These are phyloP conservation scores for Aquilaria agallochum DNA, from an alignment of 441 rosid species.

Conservation along the genomic window DNA sequence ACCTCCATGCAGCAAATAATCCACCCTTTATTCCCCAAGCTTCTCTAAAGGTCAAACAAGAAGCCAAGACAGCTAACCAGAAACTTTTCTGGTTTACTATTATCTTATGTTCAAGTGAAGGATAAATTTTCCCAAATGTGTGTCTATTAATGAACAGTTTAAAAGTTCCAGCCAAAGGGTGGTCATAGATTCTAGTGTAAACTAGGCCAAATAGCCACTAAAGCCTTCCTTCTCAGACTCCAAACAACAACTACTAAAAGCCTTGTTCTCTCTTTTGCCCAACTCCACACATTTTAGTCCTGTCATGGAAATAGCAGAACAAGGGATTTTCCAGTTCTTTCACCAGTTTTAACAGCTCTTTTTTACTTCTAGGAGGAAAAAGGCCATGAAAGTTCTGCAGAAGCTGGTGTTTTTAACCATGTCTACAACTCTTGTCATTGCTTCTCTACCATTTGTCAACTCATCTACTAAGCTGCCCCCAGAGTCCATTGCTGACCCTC, in stretches of 20 bases:
- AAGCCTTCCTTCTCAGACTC: slow-evolving; percentile 5
- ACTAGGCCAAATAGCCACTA: background rate
- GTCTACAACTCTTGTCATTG: slow-evolving; percentile 10
- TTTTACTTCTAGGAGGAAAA: background rate
- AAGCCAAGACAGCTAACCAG: slow-evolving; percentile 5
- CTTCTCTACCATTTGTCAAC: slow-evolving; percentile 21
- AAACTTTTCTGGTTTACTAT: slow-evolving; percentile 9
- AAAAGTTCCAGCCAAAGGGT: background rate
- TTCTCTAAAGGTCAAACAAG: slow-evolving; percentile 6
- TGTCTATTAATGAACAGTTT: no score
- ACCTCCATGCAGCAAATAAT: slow-evolving; percentile 22
- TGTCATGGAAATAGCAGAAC: background rate
- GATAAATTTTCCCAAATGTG: background rate
- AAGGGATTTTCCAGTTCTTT: background rate
- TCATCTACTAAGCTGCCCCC: slow-evolving; percentile 23
- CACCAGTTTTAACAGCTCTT: background rate
- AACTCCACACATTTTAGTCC: background rate
- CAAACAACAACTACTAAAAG: slow-evolving; percentile 1
- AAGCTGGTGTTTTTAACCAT: slow-evolving; percentile 20
- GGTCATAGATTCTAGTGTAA: background rate
- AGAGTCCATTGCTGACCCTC: slow-evolving; percentile 8
- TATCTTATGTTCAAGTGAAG: background rate
- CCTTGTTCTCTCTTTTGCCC: background rate
- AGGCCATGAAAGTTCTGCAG: slow-evolving; percentile 26
- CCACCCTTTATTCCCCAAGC: slow-evolving; percentile 5